Evolutionary conservation across 202 grass and related monocot species (phyloP), one percentile per base, ranked within the genome.

Genomic region (Zizania palustris): DNA sequence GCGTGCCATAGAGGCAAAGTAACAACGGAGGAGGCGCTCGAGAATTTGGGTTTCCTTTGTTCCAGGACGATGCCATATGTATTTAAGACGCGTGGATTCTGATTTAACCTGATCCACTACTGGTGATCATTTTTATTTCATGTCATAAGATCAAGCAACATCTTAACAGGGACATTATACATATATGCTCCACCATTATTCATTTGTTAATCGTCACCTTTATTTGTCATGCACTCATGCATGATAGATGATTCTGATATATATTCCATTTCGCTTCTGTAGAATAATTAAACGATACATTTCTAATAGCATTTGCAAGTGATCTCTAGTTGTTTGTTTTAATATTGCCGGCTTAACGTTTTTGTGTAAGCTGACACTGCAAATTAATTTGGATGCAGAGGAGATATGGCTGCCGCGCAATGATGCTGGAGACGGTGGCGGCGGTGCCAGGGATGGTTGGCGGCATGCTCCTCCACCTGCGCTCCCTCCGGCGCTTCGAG

Each of bases 401-500:
- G 86, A 63, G 90, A 51, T 91, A 93, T 3, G 91, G 91, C 9
- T 97, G 88, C 71, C 93, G 91, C 28, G 93, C 84, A 1, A 91
- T 97, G 93, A 97, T 91, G 90, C 80, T 97, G 67, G 93, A 97
- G 79, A 97, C 91, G 7, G 93, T 97, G 28, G 28, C 28, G 28
- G 28, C 28, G 28, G 28, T 28, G 28, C 28, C 28, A 28, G 28
- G 28, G 28, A 28, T 28, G 28, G 28, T 28, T 0, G 28, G 28
- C 28, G 28, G 28, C 28, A 28, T 28, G 28, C 28, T 28, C 28
- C 28, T 28, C 28, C 28, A 28, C 28, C 28, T 28, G 28, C 28
- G 28, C 28, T 28, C n/a, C n/a, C n/a, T n/a, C n/a, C n/a, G n/a
- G n/a, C n/a, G n/a, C n/a, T n/a, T n/a, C n/a, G n/a, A n/a, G n/a